Evolutionary conservation across 257 asterid genomes (phyloP).

Genomic region (Leptodermis oblonga): DNA sequence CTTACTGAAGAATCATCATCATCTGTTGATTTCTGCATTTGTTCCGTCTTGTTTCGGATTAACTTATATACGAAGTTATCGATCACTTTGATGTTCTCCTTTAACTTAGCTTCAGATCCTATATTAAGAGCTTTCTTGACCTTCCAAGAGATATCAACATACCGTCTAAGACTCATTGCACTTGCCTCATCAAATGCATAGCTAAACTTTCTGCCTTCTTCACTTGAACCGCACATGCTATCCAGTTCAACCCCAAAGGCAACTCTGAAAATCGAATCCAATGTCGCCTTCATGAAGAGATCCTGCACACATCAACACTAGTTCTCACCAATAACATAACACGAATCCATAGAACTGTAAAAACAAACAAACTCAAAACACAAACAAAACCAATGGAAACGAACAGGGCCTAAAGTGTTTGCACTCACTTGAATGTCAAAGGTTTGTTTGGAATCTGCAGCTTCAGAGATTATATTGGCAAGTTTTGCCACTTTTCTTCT

Average conservation of each 20-base stretch:
- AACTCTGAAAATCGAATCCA: conserved; percentile 51
- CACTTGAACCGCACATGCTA: conserved; percentile 45
- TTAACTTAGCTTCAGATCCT: conserved; percentile 47
- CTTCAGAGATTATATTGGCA: conserved; percentile 39
- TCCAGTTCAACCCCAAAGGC: conserved; percentile 54
- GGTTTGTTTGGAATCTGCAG: conserved; percentile 29
- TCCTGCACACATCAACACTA: conserved; percentile 24
- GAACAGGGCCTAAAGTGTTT: background rate
- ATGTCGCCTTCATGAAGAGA: conserved; percentile 46
- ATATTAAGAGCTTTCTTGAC: conserved; percentile 42
- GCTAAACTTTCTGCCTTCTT: conserved; percentile 36
- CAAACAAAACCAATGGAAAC: background rate
- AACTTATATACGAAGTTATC: conserved; percentile 41
- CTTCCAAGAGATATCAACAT: conserved; percentile 53
- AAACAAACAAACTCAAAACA: no score
- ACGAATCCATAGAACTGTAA: no score
- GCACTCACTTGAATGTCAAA: conserved; percentile 62
- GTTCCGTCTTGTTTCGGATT: conserved; percentile 40
- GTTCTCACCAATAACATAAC: background rate
- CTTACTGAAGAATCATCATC: conserved; percentile 26
- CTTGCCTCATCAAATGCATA: conserved; percentile 56
- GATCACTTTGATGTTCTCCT: conserved; percentile 31
- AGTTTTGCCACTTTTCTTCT: conserved; percentile 49
- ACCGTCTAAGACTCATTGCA: conserved; percentile 41
- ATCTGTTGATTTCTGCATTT: conserved; percentile 22